Base-by-base conservation (phyloP, 176 grass and related monocot genomes). In the Oryza meyeriana region DNA sequence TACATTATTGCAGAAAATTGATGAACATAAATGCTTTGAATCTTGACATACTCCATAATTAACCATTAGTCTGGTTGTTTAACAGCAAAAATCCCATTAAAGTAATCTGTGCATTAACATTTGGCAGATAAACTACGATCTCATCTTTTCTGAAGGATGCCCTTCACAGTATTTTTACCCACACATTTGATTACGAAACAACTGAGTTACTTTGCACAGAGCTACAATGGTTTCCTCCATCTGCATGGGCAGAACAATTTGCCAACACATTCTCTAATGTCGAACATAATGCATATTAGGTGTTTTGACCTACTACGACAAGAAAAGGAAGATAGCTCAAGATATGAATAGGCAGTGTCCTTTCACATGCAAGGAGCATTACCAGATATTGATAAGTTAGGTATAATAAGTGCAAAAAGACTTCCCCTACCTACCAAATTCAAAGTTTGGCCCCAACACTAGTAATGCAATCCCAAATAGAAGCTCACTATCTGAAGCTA, bases 381-480 rank as follows among this genome's bases (percentile, higher is more conserved):
- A 36, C 74, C 16, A 8, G 17, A 9, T 12, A 83, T 17, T 31
- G 71, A 77, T 36, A 38, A 18, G 48, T 28, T 87, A 25, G 30
- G 72, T 55, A 44, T 38, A 28, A 42, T 72, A 83, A 57, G 31
- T 24, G 18, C 41, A 33, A 70, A 78, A 66, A 72, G 12, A 66
- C 74, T 28, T 83, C 3, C 31, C 39, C 34, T 40, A 78, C 57
- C 86, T 66, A 78, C 58, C 34, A 55, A 58, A 41, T 65, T 83
- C 10, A 78, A 41, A 66, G 66, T 62, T 87, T 66, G 57, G 58
- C 20, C 35, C 31, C 66, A 79, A 65, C 20, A 42, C 59, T 26
- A 58, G 59, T 58, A 45, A 78, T 79, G 61, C 65, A 74, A 35
- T 40, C 22, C 70, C 69, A 80, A 86, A 73, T 52, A 14, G 28